Evolutionary conservation across 345 rosid species (phyloP).

Genomic region (Camelina hispida): DNA sequence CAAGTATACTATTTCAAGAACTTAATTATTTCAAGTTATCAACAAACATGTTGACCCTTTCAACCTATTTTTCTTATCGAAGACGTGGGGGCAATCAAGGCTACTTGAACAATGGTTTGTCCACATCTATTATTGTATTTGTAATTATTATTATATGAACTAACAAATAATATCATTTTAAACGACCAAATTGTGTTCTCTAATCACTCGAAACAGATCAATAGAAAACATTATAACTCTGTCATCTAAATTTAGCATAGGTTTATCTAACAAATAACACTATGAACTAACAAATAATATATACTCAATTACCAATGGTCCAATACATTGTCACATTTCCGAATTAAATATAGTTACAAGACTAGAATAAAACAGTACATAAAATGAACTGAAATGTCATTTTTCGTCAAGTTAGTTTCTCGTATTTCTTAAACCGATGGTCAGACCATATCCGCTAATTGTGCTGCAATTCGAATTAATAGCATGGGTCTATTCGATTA

Average conservation of each 20-base stretch:
- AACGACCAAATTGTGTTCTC: constrained; percentile 13
- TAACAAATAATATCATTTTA: not conserved
- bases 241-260: constrained; percentile 4
- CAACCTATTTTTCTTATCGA: constrained; percentile 1
- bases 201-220: constrained; percentile 16
- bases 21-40: not conserved
- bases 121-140: not conserved
- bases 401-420: constrained; percentile 16
- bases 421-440: not conserved
- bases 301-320: not conserved
- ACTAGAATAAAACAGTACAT: not conserved
- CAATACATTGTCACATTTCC: constrained; percentile 1
- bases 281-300: no score
- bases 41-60: constrained; percentile 26
- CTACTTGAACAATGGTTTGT: constrained; percentile 18
- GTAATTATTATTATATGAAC: not conserved
- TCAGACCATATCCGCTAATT: constrained; percentile 14
- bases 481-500: not conserved
- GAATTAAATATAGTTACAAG: not conserved
- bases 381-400: constrained; percentile 1
- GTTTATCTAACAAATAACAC: no score
- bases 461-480: constrained; percentile 7
- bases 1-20: not conserved
- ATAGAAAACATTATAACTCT: not conserved
- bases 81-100: constrained; percentile 43